Conservation (phyloP, 495 filamentous ascomycete genomes). For the Annulohypoxylon maeteangense region DNA sequence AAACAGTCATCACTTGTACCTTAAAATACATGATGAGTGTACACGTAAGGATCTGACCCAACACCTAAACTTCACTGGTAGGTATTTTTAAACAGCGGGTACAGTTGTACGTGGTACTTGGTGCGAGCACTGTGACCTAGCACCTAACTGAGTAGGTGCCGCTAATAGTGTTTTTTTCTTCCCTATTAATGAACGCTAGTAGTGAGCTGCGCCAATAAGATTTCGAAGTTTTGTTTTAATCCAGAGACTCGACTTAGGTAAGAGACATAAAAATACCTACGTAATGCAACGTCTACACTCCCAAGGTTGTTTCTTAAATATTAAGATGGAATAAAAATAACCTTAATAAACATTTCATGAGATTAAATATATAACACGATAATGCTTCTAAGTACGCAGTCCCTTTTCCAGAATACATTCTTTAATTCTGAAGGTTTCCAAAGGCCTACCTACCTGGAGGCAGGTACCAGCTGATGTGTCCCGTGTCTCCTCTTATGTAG, state of each 20-base stretch:
- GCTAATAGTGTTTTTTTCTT: not conserved
- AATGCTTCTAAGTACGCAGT: not conserved
- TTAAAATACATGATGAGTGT: conserved; percentile 26
- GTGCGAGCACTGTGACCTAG: not conserved
- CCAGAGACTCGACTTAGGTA: not conserved
- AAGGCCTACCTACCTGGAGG: not conserved
- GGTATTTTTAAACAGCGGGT: conserved; percentile 34
- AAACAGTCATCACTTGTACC: conserved; percentile 16
- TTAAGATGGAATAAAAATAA: not conserved
- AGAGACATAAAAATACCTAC: not conserved
- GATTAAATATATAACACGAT: not conserved
- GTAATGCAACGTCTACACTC: not conserved
- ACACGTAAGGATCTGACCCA: conserved; percentile 30
- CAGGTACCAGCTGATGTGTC: not conserved
- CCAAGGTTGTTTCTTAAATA: not conserved
- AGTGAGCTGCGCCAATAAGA: not conserved
- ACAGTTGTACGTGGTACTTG: not conserved
- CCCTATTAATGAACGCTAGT: conserved; percentile 9
- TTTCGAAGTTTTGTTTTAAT: not conserved
- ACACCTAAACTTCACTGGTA: conserved; percentile 22
- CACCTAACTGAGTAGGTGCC: not conserved
- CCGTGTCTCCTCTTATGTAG: conserved; percentile 7
- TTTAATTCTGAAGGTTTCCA: not conserved
- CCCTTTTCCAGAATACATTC: not conserved
- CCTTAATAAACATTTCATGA: not conserved